Percentiles rank a stretch among this genome's conserved stretches.
Evolutionary conservation across 108 stramenopile species (phyloP).

Genomic region (Epithemia pelagica): DNA sequence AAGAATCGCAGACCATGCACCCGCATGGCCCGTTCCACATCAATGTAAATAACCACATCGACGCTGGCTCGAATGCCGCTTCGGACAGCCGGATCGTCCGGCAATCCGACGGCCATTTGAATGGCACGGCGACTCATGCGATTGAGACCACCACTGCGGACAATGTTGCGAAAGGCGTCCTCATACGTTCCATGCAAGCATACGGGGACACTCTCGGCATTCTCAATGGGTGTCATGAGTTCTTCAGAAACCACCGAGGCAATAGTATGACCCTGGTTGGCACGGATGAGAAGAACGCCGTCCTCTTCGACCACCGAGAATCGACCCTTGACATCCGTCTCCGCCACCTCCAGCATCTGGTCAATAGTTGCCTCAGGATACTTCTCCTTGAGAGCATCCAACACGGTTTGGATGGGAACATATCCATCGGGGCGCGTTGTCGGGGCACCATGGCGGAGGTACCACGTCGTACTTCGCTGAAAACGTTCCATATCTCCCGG

Average conservation of each 20-base stretch:
- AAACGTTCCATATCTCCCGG: neutral
- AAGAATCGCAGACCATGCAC: neutral
- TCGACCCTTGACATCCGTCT: neutral
- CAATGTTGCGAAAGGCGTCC: neutral
- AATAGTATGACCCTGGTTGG: neutral
- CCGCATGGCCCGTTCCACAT: neutral
- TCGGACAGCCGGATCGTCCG: neutral
- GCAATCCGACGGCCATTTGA: slow-evolving; percentile 1
- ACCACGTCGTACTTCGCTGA: neutral
- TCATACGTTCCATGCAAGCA: neutral
- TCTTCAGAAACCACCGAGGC: neutral
- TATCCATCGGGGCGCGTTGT: neutral
- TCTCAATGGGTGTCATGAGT: neutral
- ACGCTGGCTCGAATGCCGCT: neutral
- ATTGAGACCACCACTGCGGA: neutral
- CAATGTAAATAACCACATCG: neutral
- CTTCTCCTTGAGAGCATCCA: neutral
- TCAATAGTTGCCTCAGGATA: neutral
- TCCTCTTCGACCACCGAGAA: neutral
- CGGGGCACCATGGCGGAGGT: neutral
- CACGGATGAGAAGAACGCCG: neutral
- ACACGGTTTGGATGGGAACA: neutral
- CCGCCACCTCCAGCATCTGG: neutral
- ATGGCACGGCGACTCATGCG: neutral
- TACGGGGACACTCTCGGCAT: neutral